Evolutionary conservation across 225 moss, liverwort and hornwort species (phyloP).

Genomic region (Ulota crispa): DNA sequence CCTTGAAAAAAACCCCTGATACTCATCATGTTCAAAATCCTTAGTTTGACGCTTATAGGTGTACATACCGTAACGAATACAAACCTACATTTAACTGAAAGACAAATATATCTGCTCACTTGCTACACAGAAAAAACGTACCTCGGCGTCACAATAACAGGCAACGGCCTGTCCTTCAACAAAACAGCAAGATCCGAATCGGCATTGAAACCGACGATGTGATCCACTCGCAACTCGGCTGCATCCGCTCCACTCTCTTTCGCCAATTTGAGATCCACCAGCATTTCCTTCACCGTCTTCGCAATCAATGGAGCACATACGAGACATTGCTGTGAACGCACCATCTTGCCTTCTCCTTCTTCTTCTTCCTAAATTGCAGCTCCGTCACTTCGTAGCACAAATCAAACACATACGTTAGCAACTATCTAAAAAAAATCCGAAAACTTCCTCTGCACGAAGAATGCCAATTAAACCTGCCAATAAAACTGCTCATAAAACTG

Average conservation of each 20-base stretch:
- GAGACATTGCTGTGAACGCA: conserved; percentile 39
- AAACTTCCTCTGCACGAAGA: neutral
- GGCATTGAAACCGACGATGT: conserved; percentile 60
- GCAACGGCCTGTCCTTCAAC: conserved; percentile 61
- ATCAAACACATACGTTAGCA: neutral
- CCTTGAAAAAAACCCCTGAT: too few species aligned
- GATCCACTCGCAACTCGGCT: conserved; percentile 85
- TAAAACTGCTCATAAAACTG: too few species aligned
- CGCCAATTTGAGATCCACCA: conserved; percentile 59
- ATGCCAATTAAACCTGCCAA: neutral
- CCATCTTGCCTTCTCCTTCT: conserved; percentile 25
- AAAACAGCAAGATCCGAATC: conserved; percentile 65
- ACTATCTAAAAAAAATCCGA: neutral
- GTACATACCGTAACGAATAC: too few species aligned
- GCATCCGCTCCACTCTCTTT: conserved; percentile 78
- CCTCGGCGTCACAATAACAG: conserved; percentile 78
- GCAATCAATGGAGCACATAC: conserved; percentile 72
- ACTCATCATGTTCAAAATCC: too few species aligned
- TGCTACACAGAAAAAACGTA: neutral
- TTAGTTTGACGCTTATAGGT: too few species aligned
- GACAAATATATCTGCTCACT: neutral
- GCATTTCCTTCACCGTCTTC: conserved; percentile 69
- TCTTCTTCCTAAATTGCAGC: neutral
- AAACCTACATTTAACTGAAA: neutral
- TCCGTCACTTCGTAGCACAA: conserved; percentile 3